phyloP scores from a whole-genome alignment of 2,329 filamentous ascomycete species.

The Canariomyces notabilis region DNA sequence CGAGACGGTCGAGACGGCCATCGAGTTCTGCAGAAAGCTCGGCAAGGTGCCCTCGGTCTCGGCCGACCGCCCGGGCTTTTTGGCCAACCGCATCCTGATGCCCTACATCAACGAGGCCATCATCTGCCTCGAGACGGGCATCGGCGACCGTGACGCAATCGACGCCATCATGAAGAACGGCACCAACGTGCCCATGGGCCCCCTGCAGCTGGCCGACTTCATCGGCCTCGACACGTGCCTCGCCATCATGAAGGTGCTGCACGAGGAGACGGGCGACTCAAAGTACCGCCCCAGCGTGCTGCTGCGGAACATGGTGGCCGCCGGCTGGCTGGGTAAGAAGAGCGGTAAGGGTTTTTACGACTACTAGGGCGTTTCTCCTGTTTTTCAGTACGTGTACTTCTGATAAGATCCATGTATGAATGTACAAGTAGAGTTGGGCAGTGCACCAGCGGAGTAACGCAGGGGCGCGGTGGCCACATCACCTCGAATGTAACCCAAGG shows the following conservation, averaged over 20 bases:
- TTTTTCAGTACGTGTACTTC: neutral
- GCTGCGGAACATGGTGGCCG: constrained; percentile 92
- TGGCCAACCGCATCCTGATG: constrained; percentile 97
- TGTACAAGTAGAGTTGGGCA: neutral
- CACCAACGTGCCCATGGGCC: constrained; percentile 97
- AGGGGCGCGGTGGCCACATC: neutral
- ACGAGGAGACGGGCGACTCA: constrained; percentile 86
- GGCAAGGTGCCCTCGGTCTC: constrained; percentile 87
- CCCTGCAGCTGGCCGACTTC: constrained; percentile 88
- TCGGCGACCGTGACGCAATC: constrained; percentile 85
- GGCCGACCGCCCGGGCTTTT: constrained; percentile 85
- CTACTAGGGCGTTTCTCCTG: constrained; percentile 50
- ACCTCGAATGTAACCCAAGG: constrained; percentile 1
- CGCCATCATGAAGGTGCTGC: constrained; percentile 92
- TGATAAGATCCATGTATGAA: neutral
- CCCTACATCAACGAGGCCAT: constrained; percentile 98
- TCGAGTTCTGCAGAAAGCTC: constrained; percentile 85
- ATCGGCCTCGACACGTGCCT: constrained; percentile 95
- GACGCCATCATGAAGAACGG: constrained; percentile 99
- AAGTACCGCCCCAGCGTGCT: constrained; percentile 91
- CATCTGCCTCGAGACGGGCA: constrained; percentile 89
- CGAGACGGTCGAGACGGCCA: constrained; percentile 72
- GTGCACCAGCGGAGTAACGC: neutral
- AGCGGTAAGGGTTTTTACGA: constrained; percentile 93
- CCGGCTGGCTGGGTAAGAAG: constrained; percentile 97